These are phyloP conservation scores for Celoporthe dispersa DNA, from an alignment of 2,329 filamentous ascomycete genomes.

Conservation along the genomic window DNA sequence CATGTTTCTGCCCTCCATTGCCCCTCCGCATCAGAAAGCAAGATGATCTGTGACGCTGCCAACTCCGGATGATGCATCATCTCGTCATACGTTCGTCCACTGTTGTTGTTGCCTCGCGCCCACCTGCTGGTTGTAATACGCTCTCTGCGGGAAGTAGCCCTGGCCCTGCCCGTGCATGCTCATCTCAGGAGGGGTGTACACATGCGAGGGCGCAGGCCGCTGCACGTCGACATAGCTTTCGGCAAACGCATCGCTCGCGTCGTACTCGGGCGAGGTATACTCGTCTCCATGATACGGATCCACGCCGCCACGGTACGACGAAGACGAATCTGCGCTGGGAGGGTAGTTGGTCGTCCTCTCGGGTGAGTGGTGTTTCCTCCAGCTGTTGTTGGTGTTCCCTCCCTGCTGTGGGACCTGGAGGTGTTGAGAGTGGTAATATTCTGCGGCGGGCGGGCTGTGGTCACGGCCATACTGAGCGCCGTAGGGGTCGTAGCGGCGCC, in stretches of 20 bases:
- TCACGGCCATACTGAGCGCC: background rate
- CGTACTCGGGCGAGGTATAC: background rate
- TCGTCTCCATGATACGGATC: background rate
- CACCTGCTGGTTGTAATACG: background rate
- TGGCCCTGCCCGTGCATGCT: background rate
- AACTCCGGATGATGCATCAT: background rate
- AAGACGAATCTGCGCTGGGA: background rate
- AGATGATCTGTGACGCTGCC: background rate
- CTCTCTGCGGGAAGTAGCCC: constrained; percentile 12
- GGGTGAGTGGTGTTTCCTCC: background rate
- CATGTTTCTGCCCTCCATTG: no score
- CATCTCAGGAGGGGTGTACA: background rate
- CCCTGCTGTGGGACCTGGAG: background rate
- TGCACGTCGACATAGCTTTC: background rate
- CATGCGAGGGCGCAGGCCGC: constrained; percentile 12
- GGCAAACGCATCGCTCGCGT: background rate
- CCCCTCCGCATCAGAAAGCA: background rate
- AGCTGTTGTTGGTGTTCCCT: background rate
- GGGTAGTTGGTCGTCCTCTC: background rate
- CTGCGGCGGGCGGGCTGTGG: background rate
- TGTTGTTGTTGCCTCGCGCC: background rate
- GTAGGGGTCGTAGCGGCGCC: background rate
- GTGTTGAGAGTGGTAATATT: background rate
- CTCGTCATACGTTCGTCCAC: constrained; percentile 10
- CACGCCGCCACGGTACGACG: background rate